These are phyloP conservation scores for Colletotrichum brevisporum DNA, from an alignment of 2,329 filamentous ascomycete genomes.

Conservation along the genomic window DNA sequence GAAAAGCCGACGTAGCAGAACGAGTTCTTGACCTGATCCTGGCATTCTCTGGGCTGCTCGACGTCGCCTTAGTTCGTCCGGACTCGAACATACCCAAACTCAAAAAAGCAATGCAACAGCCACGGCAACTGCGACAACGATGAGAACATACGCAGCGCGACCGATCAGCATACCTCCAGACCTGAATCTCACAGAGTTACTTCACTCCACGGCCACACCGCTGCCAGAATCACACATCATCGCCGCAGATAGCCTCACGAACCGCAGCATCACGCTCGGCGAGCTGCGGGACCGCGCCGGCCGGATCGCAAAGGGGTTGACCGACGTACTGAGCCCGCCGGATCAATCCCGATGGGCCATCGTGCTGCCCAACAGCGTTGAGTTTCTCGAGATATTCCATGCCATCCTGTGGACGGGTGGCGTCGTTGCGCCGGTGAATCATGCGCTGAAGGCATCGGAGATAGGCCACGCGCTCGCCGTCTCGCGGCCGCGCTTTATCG, in stretches of 20 bases:
- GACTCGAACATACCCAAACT: background rate
- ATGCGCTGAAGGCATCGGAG: slow-evolving; percentile 54
- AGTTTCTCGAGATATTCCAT: slow-evolving; percentile 59
- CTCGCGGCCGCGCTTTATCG: slow-evolving; percentile 56
- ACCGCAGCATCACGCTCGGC: slow-evolving; percentile 60
- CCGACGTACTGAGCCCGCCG: slow-evolving; percentile 47
- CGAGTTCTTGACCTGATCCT: background rate
- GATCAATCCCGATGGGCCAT: slow-evolving; percentile 58
- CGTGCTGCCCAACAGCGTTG: slow-evolving; percentile 61
- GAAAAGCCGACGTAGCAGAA: background rate
- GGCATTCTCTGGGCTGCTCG: background rate
- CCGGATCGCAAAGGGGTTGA: slow-evolving; percentile 56
- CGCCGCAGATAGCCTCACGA: slow-evolving; percentile 58
- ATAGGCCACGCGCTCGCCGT: slow-evolving; percentile 59
- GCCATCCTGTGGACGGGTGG: slow-evolving; percentile 58
- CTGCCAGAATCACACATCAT: slow-evolving; percentile 59
- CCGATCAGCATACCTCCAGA: slow-evolving; percentile 53
- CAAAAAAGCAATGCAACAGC: slow-evolving; percentile 6
- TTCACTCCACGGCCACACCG: slow-evolving; percentile 53
- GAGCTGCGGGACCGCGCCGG: slow-evolving; percentile 57
- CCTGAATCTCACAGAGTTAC: slow-evolving; percentile 59
- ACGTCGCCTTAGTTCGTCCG: background rate
- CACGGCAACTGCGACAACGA: slow-evolving; percentile 41
- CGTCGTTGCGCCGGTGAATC: slow-evolving; percentile 55
- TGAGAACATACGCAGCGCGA: slow-evolving; percentile 52